Conservation (phyloP, 805 yeast genomes). For the Candida incommunis region DNA sequence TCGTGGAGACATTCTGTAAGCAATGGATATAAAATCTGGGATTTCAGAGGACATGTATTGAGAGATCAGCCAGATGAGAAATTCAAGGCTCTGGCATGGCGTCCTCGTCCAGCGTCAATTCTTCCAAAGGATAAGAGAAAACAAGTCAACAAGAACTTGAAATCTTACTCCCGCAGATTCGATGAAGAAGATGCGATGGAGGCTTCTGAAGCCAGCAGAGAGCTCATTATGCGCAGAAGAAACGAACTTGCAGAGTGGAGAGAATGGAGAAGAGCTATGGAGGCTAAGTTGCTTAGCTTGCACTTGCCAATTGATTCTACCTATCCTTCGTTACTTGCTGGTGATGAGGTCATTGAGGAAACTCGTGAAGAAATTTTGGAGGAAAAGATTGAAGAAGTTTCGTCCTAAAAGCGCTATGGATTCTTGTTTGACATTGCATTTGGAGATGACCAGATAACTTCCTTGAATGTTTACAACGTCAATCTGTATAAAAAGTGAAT, state of each 20-base stretch:
- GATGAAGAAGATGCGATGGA: constrained; percentile 95
- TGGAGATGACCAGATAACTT: too few species aligned
- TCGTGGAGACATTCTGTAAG: constrained; percentile 71
- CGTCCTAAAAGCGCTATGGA: neutral
- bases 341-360: constrained; percentile 57
- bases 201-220: constrained; percentile 83
- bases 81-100: constrained; percentile 86
- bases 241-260: constrained; percentile 74
- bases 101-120: constrained; percentile 84
- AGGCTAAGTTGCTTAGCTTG: constrained; percentile 32
- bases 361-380: constrained; percentile 10
- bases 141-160: constrained; percentile 80
- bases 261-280: constrained; percentile 49
- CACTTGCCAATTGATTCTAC: constrained; percentile 26
- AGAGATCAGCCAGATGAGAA: constrained; percentile 68
- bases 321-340: constrained; percentile 15
- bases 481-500: neutral
- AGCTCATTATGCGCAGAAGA: constrained; percentile 74
- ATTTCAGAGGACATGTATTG: constrained; percentile 63
- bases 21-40: constrained; percentile 82
- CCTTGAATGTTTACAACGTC: too few species aligned
- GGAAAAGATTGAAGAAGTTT: neutral
- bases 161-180: constrained; percentile 81
- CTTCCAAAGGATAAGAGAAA: constrained; percentile 69
- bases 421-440: too few species aligned